Conservation (phyloP, 1,284 basidiomycete genomes). For the Ustilago shanxiensis region DNA sequence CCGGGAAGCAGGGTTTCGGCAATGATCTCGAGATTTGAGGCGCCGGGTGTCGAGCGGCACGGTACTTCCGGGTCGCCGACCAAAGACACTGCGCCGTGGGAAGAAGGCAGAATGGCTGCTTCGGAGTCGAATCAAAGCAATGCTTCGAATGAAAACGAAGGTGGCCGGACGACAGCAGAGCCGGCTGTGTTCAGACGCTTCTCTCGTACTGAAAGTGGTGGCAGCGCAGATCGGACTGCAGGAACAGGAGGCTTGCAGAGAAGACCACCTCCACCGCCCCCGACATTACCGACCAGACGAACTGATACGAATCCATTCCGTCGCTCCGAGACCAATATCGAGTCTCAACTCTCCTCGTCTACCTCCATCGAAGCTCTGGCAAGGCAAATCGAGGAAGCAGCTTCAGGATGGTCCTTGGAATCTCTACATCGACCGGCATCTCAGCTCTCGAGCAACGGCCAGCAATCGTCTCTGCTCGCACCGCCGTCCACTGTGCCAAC, state of each 20-base stretch:
- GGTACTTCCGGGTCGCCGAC: conserved; percentile 1
- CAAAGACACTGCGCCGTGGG: background rate
- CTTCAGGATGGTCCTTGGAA: conserved; percentile 18
- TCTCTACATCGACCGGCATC: background rate
- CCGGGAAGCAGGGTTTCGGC: conserved; percentile 44
- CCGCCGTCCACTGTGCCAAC: background rate
- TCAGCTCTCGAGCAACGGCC: background rate
- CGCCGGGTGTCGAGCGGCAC: conserved; percentile 8
- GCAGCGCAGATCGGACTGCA: background rate
- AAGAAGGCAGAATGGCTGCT: background rate
- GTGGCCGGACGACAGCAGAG: background rate
- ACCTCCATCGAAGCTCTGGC: conserved; percentile 31
- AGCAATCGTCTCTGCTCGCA: background rate
- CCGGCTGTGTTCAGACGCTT: conserved; percentile 32
- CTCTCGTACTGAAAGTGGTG: conserved; percentile 5
- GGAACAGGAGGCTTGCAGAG: conserved; percentile 3
- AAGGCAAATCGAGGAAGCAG: conserved; percentile 35
- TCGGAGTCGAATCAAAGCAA: conserved; percentile 13
- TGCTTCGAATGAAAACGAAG: background rate
- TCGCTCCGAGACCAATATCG: background rate
- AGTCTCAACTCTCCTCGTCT: background rate
- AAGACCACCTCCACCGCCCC: conserved; percentile 34
- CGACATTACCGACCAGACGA: conserved; percentile 12
- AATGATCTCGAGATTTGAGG: conserved; percentile 51
- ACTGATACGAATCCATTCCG: conserved; percentile 16